phyloP scores from a whole-genome alignment of 2,329 filamentous ascomycete species.

The Hypocrella siamensis region DNA sequence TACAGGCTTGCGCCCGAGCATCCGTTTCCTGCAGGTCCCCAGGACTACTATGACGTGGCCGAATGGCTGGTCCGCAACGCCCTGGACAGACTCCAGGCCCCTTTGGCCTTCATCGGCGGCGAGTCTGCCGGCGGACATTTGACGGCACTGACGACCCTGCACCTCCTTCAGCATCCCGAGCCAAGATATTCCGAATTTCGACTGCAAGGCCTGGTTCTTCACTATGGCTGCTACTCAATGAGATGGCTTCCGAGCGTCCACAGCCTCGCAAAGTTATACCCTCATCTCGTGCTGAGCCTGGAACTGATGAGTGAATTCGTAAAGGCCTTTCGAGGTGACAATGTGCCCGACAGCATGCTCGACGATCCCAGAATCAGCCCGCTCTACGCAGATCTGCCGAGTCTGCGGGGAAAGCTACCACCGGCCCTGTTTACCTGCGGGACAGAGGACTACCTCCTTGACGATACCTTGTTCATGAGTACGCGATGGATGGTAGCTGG shows the following conservation, averaged over 20 bases:
- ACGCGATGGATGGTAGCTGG: neutral
- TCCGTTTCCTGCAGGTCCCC: neutral
- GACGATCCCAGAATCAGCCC: neutral
- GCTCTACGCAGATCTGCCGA: neutral
- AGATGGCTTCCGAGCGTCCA: neutral
- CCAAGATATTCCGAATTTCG: neutral
- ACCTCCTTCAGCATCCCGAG: neutral
- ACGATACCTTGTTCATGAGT: slow-evolving; percentile 1
- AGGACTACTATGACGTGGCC: slow-evolving; percentile 1
- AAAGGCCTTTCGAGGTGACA: neutral
- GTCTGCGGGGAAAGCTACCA: neutral
- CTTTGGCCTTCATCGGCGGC: neutral
- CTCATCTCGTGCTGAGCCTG: neutral
- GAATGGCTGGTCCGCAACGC: neutral
- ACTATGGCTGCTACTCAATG: neutral
- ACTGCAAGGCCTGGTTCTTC: neutral
- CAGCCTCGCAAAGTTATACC: neutral
- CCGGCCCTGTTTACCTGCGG: neutral
- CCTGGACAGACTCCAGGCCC: neutral
- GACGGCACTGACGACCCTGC: neutral
- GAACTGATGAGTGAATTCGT: neutral
- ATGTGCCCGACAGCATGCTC: neutral
- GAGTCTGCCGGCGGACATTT: neutral
- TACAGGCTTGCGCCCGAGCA: slow-evolving; percentile 1
- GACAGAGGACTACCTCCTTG: neutral